Conservation (phyloP, 768 basidiomycete genomes). For the Amanita rimosa region DNA sequence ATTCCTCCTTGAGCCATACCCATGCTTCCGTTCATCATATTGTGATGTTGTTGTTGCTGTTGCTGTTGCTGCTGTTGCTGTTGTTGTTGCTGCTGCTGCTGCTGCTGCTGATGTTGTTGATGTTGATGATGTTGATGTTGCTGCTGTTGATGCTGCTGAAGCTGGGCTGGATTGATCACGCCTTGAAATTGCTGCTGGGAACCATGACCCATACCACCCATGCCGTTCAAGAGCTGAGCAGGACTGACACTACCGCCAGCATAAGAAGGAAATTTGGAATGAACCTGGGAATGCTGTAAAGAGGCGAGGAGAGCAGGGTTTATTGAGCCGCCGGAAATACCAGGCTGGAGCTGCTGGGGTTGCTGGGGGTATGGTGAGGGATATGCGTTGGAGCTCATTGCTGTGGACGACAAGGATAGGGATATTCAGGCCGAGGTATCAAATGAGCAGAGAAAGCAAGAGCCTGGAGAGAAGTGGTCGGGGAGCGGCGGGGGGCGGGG, state of each 20-base stretch:
- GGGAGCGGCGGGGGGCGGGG: not conserved
- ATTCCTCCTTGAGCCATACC: slow-evolving; percentile 1
- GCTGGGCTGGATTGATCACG: slow-evolving; percentile 24
- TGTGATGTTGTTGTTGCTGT: slow-evolving; percentile 12
- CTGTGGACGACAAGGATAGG: slow-evolving; percentile 1
- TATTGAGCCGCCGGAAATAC: slow-evolving; percentile 12
- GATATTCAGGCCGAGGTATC: slow-evolving; percentile 3
- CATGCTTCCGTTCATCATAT: slow-evolving; percentile 8
- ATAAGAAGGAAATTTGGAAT: slow-evolving; percentile 5
- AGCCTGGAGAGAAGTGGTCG: not conserved
- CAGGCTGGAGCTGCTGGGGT: slow-evolving; percentile 2
- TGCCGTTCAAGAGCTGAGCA: slow-evolving; percentile 10
- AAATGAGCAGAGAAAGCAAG: not conserved
- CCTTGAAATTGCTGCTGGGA: slow-evolving; percentile 8
- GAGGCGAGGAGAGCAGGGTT: slow-evolving; percentile 22
- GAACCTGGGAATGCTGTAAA: slow-evolving; percentile 16
- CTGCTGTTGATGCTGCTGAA: slow-evolving; percentile 13
- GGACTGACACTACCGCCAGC: slow-evolving; percentile 5
- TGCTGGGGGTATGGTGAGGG: slow-evolving; percentile 9
- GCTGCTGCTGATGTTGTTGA: slow-evolving; percentile 22
- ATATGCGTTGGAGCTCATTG: slow-evolving; percentile 13
- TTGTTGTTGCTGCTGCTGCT: slow-evolving; percentile 15
- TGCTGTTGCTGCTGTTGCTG: slow-evolving; percentile 18
- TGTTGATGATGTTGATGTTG: slow-evolving; percentile 17
- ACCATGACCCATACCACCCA: slow-evolving; percentile 2